A percentile compares a stretch with the other conserved stretches of the same genome.
These are phyloP conservation scores for Marasmius fiardii DNA, from an alignment of 1,284 basidiomycete species.

Conservation along the genomic window DNA sequence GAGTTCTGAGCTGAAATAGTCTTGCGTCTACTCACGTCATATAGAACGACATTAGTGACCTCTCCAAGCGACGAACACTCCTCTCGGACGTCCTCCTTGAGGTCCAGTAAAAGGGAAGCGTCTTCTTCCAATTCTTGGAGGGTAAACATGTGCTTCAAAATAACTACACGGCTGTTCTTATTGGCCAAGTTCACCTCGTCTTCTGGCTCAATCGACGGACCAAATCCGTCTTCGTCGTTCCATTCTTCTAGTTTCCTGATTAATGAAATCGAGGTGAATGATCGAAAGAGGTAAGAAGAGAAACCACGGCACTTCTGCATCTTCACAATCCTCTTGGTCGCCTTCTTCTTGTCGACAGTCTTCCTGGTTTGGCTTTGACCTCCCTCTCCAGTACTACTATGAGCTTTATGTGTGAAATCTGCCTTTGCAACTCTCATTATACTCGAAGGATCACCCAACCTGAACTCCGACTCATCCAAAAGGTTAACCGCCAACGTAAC, in stretches of 20 bases:
- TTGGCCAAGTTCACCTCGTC: constrained; percentile 44
- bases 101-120: constrained; percentile 81
- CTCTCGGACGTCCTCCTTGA: constrained; percentile 95
- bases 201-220: constrained; percentile 57
- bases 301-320: constrained; percentile 75
- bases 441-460: constrained; percentile 73
- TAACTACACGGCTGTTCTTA: constrained; percentile 77
- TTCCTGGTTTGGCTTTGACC: constrained; percentile 48
- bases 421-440: constrained; percentile 85
- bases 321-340: constrained; percentile 77
- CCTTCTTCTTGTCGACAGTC: constrained; percentile 78
- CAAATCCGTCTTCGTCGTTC: constrained; percentile 84
- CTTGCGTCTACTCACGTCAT: constrained; percentile 69
- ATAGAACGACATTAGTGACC: constrained; percentile 95
- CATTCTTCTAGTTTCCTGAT: constrained; percentile 79
- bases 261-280: constrained; percentile 5
- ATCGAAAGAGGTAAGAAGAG: constrained; percentile 1
- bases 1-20: neutral
- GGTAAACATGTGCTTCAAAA: constrained; percentile 95
- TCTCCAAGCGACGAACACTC: constrained; percentile 91
- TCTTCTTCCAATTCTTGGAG: constrained; percentile 87
- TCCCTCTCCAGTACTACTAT: constrained; percentile 25
- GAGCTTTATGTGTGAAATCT: constrained; percentile 73
- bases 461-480: constrained; percentile 90
- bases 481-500: constrained; percentile 84